A percentile compares a stretch with the other conserved stretches of the same genome.
These are phyloP conservation scores for Eimeria necatrix DNA, from an alignment of 169 alveolate genomes.

Conservation along the genomic window DNA sequence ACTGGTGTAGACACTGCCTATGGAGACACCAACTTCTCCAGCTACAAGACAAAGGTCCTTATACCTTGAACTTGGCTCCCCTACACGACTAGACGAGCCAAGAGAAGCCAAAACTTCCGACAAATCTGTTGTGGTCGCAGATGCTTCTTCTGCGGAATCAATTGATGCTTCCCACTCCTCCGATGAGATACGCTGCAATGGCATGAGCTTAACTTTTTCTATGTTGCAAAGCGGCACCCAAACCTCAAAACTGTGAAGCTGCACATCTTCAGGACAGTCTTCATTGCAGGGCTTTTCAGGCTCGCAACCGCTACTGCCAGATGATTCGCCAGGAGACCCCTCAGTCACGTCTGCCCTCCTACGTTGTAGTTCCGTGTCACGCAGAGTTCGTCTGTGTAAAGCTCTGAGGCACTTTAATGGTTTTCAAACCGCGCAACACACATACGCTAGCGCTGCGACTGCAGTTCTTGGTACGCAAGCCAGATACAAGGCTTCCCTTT, in stretches of 20 bases:
- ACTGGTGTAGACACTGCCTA: conserved; percentile 76
- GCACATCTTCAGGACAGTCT: conserved; percentile 37
- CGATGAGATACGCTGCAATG: background rate
- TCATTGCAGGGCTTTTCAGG: background rate
- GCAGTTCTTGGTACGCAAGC: too few species aligned
- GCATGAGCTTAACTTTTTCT: background rate
- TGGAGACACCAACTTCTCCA: conserved; percentile 76
- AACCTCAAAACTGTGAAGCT: conserved; percentile 59
- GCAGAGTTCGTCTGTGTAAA: conserved; percentile 59
- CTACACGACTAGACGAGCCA: conserved; percentile 25
- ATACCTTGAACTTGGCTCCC: conserved; percentile 13
- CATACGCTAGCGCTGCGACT: background rate
- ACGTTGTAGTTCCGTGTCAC: conserved; percentile 22
- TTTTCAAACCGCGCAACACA: background rate
- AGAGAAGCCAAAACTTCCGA: conserved; percentile 2
- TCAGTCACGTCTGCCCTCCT: conserved; percentile 5
- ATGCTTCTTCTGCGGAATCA: background rate
- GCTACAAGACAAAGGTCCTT: conserved; percentile 53
- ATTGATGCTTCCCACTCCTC: background rate
- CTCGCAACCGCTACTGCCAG: too few species aligned
- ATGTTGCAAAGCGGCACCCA: conserved; percentile 46
- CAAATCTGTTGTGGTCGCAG: background rate
- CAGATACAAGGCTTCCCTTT: too few species aligned
- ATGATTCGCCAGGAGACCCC: background rate
- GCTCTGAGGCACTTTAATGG: conserved; percentile 55